Conservation (phyloP, 441 rosid species). For the Brassica hybrid region DNA sequence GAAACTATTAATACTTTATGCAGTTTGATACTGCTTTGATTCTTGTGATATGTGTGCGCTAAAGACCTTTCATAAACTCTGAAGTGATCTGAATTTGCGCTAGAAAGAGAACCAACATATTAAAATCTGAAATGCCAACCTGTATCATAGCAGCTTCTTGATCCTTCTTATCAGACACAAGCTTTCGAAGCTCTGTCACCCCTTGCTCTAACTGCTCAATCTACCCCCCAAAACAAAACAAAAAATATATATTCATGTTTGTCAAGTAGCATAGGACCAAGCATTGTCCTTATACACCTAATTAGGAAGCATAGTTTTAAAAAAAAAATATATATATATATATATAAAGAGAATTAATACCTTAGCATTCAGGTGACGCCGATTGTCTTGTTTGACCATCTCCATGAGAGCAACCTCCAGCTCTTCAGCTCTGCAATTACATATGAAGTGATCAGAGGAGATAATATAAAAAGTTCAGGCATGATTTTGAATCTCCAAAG, state of each 20-base stretch:
- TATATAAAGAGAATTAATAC: conserved; percentile 44
- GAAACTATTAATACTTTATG: no score
- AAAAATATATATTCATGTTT: conserved; percentile 1
- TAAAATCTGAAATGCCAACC: conserved; percentile 50
- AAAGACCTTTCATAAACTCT: conserved; percentile 55
- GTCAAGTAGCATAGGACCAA: conserved; percentile 2
- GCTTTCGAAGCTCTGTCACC: conserved; percentile 63
- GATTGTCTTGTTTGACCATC: conserved; percentile 94
- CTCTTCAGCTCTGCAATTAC: conserved; percentile 81
- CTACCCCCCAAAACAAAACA: conserved; percentile 41
- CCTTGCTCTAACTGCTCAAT: conserved; percentile 85
- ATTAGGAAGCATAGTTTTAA: neutral
- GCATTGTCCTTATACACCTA: neutral
- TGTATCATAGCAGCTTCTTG: conserved; percentile 95
- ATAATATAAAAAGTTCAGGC: conserved; percentile 7
- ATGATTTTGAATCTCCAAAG: conserved; percentile 6
- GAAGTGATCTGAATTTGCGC: conserved; percentile 19
- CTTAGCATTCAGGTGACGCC: conserved; percentile 80
- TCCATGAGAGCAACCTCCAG: conserved; percentile 97
- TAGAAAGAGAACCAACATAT: conserved; percentile 18
- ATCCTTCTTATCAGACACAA: conserved; percentile 86
- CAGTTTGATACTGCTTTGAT: no score
- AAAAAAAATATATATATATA: neutral
- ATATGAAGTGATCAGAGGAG: conserved; percentile 8
- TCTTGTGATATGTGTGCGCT: no score